These are phyloP conservation scores for Fomitopsis serialis DNA, from an alignment of 768 basidiomycete genomes.

Conservation along the genomic window DNA sequence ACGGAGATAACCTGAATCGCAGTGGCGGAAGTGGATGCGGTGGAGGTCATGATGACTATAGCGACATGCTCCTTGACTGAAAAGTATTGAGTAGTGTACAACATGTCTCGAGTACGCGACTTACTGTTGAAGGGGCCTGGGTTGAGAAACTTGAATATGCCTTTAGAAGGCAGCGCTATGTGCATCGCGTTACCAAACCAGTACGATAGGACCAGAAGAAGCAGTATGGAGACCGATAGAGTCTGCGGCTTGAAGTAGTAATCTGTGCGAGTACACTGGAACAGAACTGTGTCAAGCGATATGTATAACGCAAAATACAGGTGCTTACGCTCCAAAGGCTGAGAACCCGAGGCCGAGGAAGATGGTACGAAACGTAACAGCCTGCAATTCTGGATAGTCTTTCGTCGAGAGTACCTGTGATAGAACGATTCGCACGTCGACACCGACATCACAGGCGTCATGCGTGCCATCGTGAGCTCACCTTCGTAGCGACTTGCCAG, in stretches of 20 bases:
- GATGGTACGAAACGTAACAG: conserved; percentile 52
- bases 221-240: conserved; percentile 40
- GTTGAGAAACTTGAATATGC: conserved; percentile 28
- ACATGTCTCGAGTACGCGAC: neutral
- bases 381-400: conserved; percentile 34
- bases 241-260: conserved; percentile 42
- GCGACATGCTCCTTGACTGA: conserved; percentile 32
- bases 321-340: conserved; percentile 46
- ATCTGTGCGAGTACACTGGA: conserved; percentile 27
- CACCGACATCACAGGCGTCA: neutral
- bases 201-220: conserved; percentile 49
- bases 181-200: conserved; percentile 42
- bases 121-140: conserved; percentile 34
- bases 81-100: neutral
- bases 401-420: conserved; percentile 27
- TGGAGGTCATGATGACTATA: conserved; percentile 30
- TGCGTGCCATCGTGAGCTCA: conserved; percentile 13
- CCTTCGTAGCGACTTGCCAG: conserved; percentile 36
- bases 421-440: neutral
- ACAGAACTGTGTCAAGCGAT: too few species aligned
- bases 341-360: conserved; percentile 50
- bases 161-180: conserved; percentile 24
- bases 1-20: conserved; percentile 29
- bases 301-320: neutral
- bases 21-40: conserved; percentile 25